Evolutionary conservation across 139 green algal genomes (phyloP), one percentile per base, ranked within the genome.

Genomic region (Diplosphaera chodatii): DNA sequence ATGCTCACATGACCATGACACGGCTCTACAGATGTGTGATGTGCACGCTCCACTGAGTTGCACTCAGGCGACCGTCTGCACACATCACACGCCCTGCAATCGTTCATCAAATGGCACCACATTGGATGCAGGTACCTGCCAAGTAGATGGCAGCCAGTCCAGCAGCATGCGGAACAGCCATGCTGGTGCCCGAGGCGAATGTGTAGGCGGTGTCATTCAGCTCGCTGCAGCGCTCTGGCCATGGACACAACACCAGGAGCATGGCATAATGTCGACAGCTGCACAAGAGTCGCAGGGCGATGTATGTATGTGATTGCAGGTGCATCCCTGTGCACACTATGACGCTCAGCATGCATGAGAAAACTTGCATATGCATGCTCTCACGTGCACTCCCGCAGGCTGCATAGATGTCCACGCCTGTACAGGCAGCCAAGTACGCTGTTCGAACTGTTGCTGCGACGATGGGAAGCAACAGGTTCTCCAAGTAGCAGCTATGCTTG

Each of bases 191-290:
- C 16, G 56, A 65, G 10, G 59, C 59, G 32, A 65, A 32, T 32
- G 89, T 83, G 78, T 92, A 92, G 0, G 88, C 73, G 0, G 13
- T 62, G 33, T 88, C 75, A 1, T 69, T 85, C 18, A 91, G 66
- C 3, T 63, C 13, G 0, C 67, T 63, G 67, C 89, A 94, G n/a
- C 89, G 79, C 2, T 41, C 80, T 77, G 76, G 66, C 65, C 1
- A 8, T 8, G 13, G 37, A 48, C 10, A 48, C 4, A 68, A 34
- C 48, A 40, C 40, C 37, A 48, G 37, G n/a, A n/a, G n/a, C 10
- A 48, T 48, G 10, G 34, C 1, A 77, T 22, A 48, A 10, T 20
- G 10, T 48, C 37, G 10, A 48, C 8, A 48, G 37, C 37, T 48
- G 37, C 37, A 20, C n/a, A n/a, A n/a, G n/a, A n/a, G n/a, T n/a